Base-by-base conservation (phyloP, 2,329 filamentous ascomycete species). In the Emergomyces orientalis region DNA sequence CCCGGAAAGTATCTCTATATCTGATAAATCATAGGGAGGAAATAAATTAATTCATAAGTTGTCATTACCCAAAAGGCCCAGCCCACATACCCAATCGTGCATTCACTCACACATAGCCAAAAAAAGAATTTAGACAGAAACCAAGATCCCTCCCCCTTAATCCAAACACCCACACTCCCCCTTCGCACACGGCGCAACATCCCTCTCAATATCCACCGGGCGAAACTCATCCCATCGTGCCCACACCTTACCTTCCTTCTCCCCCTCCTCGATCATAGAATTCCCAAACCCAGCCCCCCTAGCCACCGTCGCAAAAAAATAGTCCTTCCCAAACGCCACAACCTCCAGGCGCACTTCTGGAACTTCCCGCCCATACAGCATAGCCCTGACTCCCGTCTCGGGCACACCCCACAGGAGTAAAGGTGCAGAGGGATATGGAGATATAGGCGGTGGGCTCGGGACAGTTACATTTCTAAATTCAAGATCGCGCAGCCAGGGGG, bases 381-480 rank as follows among this genome's bases (percentile, higher is more conserved):
- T 80, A 0, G 83, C 79, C 65, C 82, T 78, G 1, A 83, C 76
- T 34, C 75, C 72, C 1, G 66, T 72, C 62, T 77, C 76, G 2
- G 75, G 73, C 3, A 68, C 63, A 6, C 77, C 71, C 73, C 76
- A 80, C 8, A 45, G 25, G 11, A 75, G 68, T 71, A 74, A 78
- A 30, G 67, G 66, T 9, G 60, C 19, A 62, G 7, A 1, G 7
- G 34, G 9, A 56, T 2, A n/a, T 34, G 34, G 54, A 41, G 9
- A 13, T 41, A 8, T 17, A 25, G 22, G 30, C 52, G 27, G 65
- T 62, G 65, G 61, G 9, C 14, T 17, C 9, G 84, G 83, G 2
- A 81, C 79, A 58, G 79, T 74, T 0, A 87, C 85, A 62, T 84
- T 77, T 63, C 77, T 77, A 67, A 88, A 88, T 64, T 87, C 85